These are phyloP conservation scores for Daucus carota DNA, from an alignment of 129 eudicot genomes.

Conservation along the genomic window DH1_v3.0 NC_030385.2:10989001-10989500, in stretches of 20 bases:
- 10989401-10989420: too few species aligned
- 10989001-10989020: too few species aligned
- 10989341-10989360: background rate
- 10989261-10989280: background rate
- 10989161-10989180: background rate
- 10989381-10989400: too few species aligned
- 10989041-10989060: background rate
- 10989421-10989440: background rate
- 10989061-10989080: background rate
- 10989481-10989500: background rate
- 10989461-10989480: background rate
- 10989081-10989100: too few species aligned
- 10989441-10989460: background rate
- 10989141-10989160: background rate
- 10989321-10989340: background rate
- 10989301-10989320: background rate
- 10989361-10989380: background rate
- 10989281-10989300: background rate
- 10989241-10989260: conserved; percentile 4
- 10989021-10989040: background rate
- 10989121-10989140: too few species aligned
- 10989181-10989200: background rate
- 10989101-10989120: background rate
- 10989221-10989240: background rate
- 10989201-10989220: background rate